Conservation (phyloP, 2,329 filamentous ascomycete genomes). For the Fusarium sororula region DNA sequence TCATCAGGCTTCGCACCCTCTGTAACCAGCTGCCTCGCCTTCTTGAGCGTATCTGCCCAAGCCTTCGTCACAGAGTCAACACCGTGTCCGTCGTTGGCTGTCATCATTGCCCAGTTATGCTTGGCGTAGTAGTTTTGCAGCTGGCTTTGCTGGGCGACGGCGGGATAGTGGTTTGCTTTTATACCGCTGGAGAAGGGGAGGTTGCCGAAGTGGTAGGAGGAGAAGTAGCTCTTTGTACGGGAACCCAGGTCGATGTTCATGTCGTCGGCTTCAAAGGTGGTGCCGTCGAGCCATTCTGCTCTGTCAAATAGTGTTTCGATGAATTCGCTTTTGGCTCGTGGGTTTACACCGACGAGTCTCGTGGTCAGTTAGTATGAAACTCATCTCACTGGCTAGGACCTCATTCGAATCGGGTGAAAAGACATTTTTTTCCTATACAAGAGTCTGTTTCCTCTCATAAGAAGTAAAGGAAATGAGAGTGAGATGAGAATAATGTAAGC, state of each 20-base stretch:
- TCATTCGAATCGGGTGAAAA: too few species aligned
- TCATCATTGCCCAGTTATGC: constrained; percentile 27
- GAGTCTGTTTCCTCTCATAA: background rate
- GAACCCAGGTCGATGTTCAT: background rate
- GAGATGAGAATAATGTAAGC: too few species aligned
- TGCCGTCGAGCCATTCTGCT: constrained; percentile 5
- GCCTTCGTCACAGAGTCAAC: constrained; percentile 14
- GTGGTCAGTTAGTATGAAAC: background rate
- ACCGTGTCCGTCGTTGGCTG: constrained; percentile 9
- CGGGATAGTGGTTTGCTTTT: constrained; percentile 26
- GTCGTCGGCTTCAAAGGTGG: background rate
- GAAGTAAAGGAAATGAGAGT: background rate
- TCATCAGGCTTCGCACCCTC: constrained; percentile 4
- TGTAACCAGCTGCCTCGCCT: constrained; percentile 7
- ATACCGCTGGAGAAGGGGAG: constrained; percentile 25
- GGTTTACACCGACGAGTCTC: background rate
- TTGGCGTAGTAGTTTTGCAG: constrained; percentile 16
- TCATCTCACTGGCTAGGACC: background rate
- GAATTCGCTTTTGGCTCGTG: background rate
- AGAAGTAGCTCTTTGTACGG: background rate
- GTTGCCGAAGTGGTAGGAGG: constrained; percentile 20
- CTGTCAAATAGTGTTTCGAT: constrained; percentile 18
- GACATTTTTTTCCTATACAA: too few species aligned
- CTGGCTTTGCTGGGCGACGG: constrained; percentile 2
- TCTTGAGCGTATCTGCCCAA: constrained; percentile 20